A percentile compares a stretch with the other conserved stretches of the same genome.
These are phyloP conservation scores for Spongospora subterranea DNA, from an alignment of 208 protist species.

Conservation along the genomic window DNA sequence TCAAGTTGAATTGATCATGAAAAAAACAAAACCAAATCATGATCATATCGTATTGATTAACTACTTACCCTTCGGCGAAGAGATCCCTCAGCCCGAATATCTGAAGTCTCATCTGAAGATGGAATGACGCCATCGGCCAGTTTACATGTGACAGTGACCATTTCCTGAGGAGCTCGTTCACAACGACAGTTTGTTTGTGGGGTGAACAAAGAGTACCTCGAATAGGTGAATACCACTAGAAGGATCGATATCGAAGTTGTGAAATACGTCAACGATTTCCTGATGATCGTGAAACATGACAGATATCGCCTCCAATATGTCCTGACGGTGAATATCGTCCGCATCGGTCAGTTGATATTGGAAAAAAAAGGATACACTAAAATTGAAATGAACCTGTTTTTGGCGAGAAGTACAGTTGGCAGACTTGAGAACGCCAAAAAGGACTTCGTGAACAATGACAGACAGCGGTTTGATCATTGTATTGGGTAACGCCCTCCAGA, in stretches of 20 bases:
- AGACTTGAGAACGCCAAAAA: constrained; percentile 7
- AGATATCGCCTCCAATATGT: constrained; percentile 47
- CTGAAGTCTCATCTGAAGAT: constrained; percentile 4
- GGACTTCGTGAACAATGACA: background rate
- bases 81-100: background rate
- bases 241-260: constrained; percentile 45
- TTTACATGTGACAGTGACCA: constrained; percentile 43
- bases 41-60: background rate
- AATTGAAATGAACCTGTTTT: constrained; percentile 27
- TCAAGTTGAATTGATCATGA: no score
- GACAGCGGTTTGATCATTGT: constrained; percentile 38
- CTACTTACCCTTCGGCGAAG: background rate
- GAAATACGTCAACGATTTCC: constrained; percentile 29
- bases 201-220: background rate
- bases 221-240: constrained; percentile 5
- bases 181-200: background rate
- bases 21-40: background rate
- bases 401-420: constrained; percentile 38
- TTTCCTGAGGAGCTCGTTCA: background rate
- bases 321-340: background rate
- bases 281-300: constrained; percentile 50
- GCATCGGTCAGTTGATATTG: no score
- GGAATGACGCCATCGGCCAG: constrained; percentile 43
- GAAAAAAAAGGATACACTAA: no score
- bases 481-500: background rate